Evolutionary conservation across 2,329 filamentous ascomycete genomes (phyloP), one percentile per base, ranked within the genome.

Genomic region (Fusarium fujikuroi): DNA sequence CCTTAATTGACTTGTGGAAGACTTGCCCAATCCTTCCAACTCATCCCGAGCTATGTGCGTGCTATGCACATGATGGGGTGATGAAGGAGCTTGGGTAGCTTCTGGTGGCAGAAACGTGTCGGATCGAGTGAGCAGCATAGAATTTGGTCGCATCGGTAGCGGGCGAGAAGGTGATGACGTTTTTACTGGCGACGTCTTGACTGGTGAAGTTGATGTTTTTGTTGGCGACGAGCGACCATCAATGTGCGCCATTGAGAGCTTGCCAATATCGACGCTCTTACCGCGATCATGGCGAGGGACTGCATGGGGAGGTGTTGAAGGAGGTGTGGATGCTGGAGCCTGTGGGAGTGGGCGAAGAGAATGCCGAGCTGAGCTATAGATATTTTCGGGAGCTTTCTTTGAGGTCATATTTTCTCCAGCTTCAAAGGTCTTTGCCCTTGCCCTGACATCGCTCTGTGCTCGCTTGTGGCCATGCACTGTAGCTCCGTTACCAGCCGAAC

Each of bases 1-100:
- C 47, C 95, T 92, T 28, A 99, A 88, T 81, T 99, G 94, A 65
- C 92, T 92, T 4, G 96, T 98, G 0, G 95, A 93, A 1, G 96
- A 98, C 76, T 93, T 93, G 65, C 95, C 92, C 23, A 99, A 87
- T 39, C 90, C 92, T 80, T 95, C 90, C 16, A 98, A 86, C 72
- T 98, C 95, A 6, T 93, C 92, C 1, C 89, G 86, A 12, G 86
- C 88, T 21, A 95, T 84, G 75, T 77, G 82, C 66, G 80, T 83
- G 79, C 77, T 84, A 66, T 83, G 79, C 30, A 70, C 44, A 63
- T 70, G 72, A 34, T 73, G 74, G 19, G 76, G 68, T 46, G 66
- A 83, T 57, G 69, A 80, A 69, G 70, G 81, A 69, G 61, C 81
- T 57, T 76, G 79, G 75, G 49, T 79, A 67, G 57, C 83, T 32